Percentiles rank a stretch among this genome's conserved stretches.
Evolutionary conservation across 768 basidiomycete genomes (phyloP).

Genomic region (Lepiota subincarnata): DNA sequence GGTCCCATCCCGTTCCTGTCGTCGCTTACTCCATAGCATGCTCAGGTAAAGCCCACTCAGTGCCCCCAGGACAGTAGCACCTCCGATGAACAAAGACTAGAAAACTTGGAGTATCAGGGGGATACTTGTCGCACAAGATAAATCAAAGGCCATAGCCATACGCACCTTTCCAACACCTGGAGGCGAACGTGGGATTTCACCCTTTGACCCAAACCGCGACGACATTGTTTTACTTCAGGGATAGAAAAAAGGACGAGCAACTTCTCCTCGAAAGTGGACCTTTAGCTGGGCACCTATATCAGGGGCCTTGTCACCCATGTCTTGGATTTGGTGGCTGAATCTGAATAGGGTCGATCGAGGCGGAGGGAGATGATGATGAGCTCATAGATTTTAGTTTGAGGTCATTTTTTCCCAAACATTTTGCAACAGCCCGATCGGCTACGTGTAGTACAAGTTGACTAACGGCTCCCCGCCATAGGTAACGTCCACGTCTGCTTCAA

Average conservation of each 20-base stretch:
- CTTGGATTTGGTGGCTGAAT: neutral
- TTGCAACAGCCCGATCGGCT: neutral
- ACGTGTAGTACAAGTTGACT: too few relatives aligned
- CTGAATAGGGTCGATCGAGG: neutral
- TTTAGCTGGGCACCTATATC: too few relatives aligned
- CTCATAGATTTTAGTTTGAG: neutral
- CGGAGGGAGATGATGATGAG: neutral
- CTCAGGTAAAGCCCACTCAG: conserved; percentile 28
- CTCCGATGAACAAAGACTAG: conserved; percentile 27
- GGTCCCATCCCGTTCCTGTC: conserved; percentile 21
- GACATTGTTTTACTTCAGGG: neutral
- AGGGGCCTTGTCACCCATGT: neutral
- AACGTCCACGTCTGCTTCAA: too few relatives aligned
- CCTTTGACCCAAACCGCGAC: conserved; percentile 3
- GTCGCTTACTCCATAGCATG: conserved; percentile 23
- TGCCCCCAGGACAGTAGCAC: conserved; percentile 21
- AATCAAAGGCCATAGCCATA: too few relatives aligned
- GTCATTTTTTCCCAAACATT: conserved; percentile 6
- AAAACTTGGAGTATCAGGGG: neutral
- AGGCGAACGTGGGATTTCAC: neutral
- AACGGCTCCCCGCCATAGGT: too few relatives aligned
- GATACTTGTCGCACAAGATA: neutral
- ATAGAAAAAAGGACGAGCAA: too few relatives aligned
- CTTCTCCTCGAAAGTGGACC: too few relatives aligned
- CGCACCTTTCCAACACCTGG: conserved; percentile 15